phyloP scores from a whole-genome alignment of 2,329 filamentous ascomycete species.

The Penicillium sp. region DNA sequence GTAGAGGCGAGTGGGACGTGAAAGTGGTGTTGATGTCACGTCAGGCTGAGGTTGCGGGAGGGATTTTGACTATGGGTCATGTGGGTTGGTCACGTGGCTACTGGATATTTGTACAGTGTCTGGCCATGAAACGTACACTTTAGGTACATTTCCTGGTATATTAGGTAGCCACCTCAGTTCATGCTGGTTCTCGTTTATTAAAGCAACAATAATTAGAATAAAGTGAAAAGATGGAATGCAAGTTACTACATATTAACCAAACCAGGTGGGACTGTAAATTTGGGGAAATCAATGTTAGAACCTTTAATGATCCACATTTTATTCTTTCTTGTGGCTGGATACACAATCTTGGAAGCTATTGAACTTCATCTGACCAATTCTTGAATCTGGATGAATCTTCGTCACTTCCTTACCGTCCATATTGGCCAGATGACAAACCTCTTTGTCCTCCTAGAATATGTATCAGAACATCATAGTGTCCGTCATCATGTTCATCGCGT shows the following conservation, averaged over 20 bases:
- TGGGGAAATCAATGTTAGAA: not conserved
- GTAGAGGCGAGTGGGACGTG: conserved; percentile 3
- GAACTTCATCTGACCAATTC: not conserved
- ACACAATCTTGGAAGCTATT: not conserved
- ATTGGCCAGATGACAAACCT: not conserved
- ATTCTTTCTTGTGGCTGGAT: not conserved
- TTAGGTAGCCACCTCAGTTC: no score
- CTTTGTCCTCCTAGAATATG: not conserved
- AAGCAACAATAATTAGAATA: no score
- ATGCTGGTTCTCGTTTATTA: no score
- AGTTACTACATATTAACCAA: no score
- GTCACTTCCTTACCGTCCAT: not conserved
- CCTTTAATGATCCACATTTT: not conserved
- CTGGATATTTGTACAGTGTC: not conserved
- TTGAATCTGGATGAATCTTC: not conserved
- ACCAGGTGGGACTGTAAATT: no score
- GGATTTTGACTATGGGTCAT: not conserved
- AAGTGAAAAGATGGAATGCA: no score
- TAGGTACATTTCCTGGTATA: no score
- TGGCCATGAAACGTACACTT: no score
- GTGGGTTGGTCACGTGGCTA: not conserved
- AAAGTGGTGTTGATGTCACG: conserved; percentile 14
- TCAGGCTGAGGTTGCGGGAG: conserved; percentile 11
- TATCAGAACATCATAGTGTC: not conserved
- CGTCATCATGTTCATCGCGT: no score